Base-by-base conservation (phyloP, 495 filamentous ascomycete genomes). In the Lasiosphaeris hirsuta region DNA sequence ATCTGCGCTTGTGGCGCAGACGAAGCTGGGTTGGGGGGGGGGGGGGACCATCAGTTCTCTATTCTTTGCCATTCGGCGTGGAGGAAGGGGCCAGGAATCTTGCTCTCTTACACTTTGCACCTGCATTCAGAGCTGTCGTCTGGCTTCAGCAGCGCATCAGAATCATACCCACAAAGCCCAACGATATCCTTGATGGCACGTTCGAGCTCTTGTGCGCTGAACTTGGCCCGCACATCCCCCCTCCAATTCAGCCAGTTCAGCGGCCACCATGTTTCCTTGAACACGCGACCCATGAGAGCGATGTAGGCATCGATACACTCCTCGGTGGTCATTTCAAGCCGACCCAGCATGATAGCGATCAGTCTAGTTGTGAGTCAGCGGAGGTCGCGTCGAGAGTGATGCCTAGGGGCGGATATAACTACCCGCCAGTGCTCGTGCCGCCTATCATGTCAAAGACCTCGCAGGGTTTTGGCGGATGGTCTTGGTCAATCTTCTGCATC, bases 301-400 rank as follows among this genome's bases (percentile, higher is more conserved):
- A 60, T 62, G 53, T 82, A 82, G 8, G 69, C 69, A 7, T 63
- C 43, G 33, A 82, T 81, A 52, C 74, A 78, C 18, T 79, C 68
- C 18, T 75, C 67, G 46, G 81, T 65, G 38, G 65, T 72, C 75
- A 82, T 77, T 18, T 59, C 55, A 15, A 75, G 57, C 8, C 70
- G 59, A 6, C 65, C 70, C 7, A 75, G 57, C 65, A 75, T 69
- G 19, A 75, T 51, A 2, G 70, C 70, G 41, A 73, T 65, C 14
- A 75, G 49, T 6, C 69, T 64, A 11, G 64, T 64, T 19, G 68
- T 66, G 43, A 46, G 17, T 46, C 43, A 46, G 23, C 23, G 23
- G 23, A 30, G 23, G 23, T 30, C 23, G 23, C 15, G 14, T 46
- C 15, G 39, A 42, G 39, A 13, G 39, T 11, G 38, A 15, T 41